Conservation (phyloP, 2,329 filamentous ascomycete genomes). For the Scleromitrula shiraiana region DNA sequence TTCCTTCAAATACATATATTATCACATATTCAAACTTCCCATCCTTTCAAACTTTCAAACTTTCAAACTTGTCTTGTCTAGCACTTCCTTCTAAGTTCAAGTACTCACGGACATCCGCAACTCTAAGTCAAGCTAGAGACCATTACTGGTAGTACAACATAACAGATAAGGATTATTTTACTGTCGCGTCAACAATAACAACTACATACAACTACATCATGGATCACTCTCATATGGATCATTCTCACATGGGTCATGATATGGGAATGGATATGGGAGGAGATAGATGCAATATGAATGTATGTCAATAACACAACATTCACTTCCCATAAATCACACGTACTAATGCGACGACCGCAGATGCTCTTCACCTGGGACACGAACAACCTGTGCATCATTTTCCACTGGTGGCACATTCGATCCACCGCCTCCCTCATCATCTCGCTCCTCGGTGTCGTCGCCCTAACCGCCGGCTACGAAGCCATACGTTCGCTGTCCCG, state of each 20-base stretch:
- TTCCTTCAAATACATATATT: too few relatives aligned
- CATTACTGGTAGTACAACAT: too few relatives aligned
- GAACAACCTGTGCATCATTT: constrained; percentile 90
- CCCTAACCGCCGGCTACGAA: constrained; percentile 89
- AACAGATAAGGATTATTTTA: not conserved
- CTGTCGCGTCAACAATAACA: not conserved
- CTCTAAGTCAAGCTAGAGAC: too few relatives aligned
- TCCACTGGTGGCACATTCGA: constrained; percentile 80
- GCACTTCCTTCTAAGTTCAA: too few relatives aligned
- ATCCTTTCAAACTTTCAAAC: not conserved
- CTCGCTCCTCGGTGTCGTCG: constrained; percentile 74
- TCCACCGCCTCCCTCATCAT: constrained; percentile 66
- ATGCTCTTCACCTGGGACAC: constrained; percentile 99
- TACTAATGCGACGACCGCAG: constrained; percentile 37
- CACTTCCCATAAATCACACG: not conserved
- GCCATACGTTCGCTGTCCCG: constrained; percentile 70
- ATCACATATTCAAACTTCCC: not conserved
- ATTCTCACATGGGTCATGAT: constrained; percentile 35
- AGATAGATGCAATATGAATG: constrained; percentile 83
- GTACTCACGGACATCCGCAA: not conserved
- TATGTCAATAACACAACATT: constrained; percentile 35
- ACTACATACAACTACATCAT: not conserved
- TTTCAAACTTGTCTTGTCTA: not conserved
- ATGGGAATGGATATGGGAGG: constrained; percentile 44
- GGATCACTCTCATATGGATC: constrained; percentile 17